These are phyloP conservation scores for Mercurialis annua DNA, from an alignment of 345 rosid species.

Conservation along the genomic window DNA sequence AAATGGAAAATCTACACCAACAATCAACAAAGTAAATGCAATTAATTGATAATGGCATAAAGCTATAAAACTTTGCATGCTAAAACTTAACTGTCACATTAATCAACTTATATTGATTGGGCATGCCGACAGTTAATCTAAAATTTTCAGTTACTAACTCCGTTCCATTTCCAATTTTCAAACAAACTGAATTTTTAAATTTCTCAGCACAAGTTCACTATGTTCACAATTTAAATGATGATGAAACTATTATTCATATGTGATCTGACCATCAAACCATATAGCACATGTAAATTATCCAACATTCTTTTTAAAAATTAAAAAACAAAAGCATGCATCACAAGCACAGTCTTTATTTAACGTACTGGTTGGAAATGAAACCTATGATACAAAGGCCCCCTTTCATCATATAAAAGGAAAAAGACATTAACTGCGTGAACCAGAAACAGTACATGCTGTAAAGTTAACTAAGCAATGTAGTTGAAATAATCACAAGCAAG, in stretches of 20 bases:
- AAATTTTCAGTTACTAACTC: not conserved
- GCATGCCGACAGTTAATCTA: not conserved
- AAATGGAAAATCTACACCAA: not conserved
- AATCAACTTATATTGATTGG: not conserved
- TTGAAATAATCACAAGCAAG: constrained; percentile 9
- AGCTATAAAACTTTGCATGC: not conserved
- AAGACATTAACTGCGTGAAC: not conserved
- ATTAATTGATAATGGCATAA: not conserved
- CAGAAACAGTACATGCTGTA: not conserved
- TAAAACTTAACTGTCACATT: not conserved
- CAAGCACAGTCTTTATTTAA: not conserved
- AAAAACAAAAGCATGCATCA: not conserved
- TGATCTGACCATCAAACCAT: not conserved
- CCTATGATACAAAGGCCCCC: not conserved
- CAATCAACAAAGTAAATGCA: not conserved
- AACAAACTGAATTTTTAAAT: no score
- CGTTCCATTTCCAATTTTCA: not conserved
- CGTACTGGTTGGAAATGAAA: not conserved
- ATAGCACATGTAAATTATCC: not conserved
- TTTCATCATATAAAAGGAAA: not conserved
- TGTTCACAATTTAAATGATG: no score
- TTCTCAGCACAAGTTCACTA: no score
- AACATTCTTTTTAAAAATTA: not conserved
- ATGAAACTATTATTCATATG: no score
- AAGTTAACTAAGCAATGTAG: not conserved